Evolutionary conservation across 2,329 filamentous ascomycete genomes (phyloP).

Genomic region (Monilinia vaccinii-corymbosi): DNA sequence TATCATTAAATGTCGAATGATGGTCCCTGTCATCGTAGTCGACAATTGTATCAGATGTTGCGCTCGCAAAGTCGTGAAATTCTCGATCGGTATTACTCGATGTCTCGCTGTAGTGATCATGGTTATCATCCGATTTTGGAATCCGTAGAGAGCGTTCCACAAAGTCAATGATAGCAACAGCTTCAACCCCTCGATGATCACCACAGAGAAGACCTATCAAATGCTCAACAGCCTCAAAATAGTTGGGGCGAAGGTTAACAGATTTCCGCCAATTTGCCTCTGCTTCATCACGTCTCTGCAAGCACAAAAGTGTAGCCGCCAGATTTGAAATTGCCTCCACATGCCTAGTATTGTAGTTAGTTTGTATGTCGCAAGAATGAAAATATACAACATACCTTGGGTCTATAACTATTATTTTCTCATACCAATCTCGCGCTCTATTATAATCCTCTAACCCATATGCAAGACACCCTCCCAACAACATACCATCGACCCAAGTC

Average conservation of each 20-base stretch:
- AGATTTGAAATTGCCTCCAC: conserved; percentile 92
- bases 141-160: conserved; percentile 66
- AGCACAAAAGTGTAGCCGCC: conserved; percentile 77
- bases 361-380: neutral
- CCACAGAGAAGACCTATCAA: conserved; percentile 79
- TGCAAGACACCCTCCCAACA: conserved; percentile 82
- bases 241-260: conserved; percentile 74
- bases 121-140: conserved; percentile 36
- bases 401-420: conserved; percentile 49
- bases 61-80: conserved; percentile 19
- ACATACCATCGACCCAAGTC: conserved; percentile 89
- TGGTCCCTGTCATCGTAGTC: conserved; percentile 26
- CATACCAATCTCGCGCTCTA: conserved; percentile 67
- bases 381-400: conserved; percentile 37
- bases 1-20: conserved; percentile 14
- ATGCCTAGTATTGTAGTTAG: conserved; percentile 37
- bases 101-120: conserved; percentile 49
- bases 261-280: conserved; percentile 78
- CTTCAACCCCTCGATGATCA: conserved; percentile 72
- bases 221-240: conserved; percentile 93
- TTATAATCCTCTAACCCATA: conserved; percentile 83
- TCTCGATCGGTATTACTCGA: conserved; percentile 40
- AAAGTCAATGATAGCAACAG: conserved; percentile 76
- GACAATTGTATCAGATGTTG: conserved; percentile 23
- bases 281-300: conserved; percentile 75